Percentiles rank a stretch among this genome's conserved stretches.
phyloP scores from a whole-genome alignment of 768 basidiomycete species.

The Tricholoma flavovirens region DNA sequence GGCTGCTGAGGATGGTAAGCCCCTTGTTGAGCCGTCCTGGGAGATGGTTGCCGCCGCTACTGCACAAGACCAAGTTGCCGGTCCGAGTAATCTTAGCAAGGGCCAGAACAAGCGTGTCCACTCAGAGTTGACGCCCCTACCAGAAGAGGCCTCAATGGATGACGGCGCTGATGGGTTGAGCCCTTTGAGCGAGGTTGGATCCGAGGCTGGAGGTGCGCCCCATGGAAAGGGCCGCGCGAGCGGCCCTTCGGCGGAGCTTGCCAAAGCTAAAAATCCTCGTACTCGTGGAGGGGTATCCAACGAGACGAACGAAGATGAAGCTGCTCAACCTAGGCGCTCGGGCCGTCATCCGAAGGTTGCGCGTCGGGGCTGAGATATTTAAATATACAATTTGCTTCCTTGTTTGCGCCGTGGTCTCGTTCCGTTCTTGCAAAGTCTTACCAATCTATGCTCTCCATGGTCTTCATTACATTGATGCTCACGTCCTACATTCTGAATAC shows the following conservation, averaged over 20 bases:
- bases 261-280: slow-evolving; percentile 6
- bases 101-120: slow-evolving; percentile 36
- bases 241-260: background rate
- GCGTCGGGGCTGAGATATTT: slow-evolving; percentile 11
- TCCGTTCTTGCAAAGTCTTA: background rate
- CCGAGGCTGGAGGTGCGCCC: slow-evolving; percentile 1
- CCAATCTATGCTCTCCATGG: background rate
- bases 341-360: slow-evolving; percentile 28
- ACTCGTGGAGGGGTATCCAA: slow-evolving; percentile 6
- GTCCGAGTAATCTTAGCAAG: slow-evolving; percentile 14
- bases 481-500: too few relatives aligned
- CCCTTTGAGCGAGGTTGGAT: slow-evolving; percentile 2
- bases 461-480: background rate
- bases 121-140: slow-evolving; percentile 37
- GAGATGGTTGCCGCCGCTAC: slow-evolving; percentile 47
- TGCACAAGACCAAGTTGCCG: slow-evolving; percentile 22
- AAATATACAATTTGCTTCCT: background rate
- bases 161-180: slow-evolving; percentile 7
- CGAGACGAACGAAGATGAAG: slow-evolving; percentile 15
- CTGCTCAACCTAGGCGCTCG: slow-evolving; percentile 27
- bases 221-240: slow-evolving; percentile 14
- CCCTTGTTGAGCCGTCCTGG: slow-evolving; percentile 45
- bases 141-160: slow-evolving; percentile 28
- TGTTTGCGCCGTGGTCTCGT: background rate
- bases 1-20: slow-evolving; percentile 36